Evolutionary conservation across 2,329 filamentous ascomycete genomes (phyloP).

Genomic region (Arthrobotrys sphaeroides): DNA sequence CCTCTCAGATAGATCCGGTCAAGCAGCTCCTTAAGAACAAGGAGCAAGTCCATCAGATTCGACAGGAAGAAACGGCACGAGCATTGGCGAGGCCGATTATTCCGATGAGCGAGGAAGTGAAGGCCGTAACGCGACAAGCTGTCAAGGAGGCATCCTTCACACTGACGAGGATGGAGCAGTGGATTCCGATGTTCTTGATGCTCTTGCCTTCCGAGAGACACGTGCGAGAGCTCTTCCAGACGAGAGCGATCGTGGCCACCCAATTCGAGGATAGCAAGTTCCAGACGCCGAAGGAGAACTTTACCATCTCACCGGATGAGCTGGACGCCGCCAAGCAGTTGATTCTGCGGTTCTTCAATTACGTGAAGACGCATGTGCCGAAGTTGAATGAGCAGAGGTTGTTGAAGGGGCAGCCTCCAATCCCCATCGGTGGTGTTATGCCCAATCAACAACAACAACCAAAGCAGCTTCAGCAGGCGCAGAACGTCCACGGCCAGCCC

Average conservation of each 20-base stretch:
- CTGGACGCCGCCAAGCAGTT: constrained; percentile 38
- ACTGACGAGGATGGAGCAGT: constrained; percentile 41
- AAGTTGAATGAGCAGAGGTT: constrained; percentile 45
- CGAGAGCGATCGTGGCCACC: constrained; percentile 31
- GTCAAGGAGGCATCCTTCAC: constrained; percentile 26
- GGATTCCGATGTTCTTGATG: constrained; percentile 52
- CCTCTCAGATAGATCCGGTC: constrained; percentile 14
- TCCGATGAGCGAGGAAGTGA: constrained; percentile 46
- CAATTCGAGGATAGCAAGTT: constrained; percentile 44
- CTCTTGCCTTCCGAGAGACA: constrained; percentile 23
- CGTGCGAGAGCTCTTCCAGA: constrained; percentile 41
- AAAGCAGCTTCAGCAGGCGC: not conserved
- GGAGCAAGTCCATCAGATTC: constrained; percentile 38
- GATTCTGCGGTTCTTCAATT: constrained; percentile 48
- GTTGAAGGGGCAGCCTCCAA: constrained; percentile 31
- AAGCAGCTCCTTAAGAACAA: constrained; percentile 44
- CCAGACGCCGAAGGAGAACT: constrained; percentile 38
- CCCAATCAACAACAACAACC: constrained; percentile 22
- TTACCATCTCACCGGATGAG: constrained; percentile 47
- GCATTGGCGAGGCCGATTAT: constrained; percentile 37
- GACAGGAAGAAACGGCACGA: constrained; percentile 38
- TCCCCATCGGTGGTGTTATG: constrained; percentile 22
- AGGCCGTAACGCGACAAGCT: constrained; percentile 28
- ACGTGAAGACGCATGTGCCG: constrained; percentile 43
- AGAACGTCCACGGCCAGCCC: not conserved